Base-by-base conservation (phyloP, 495 filamentous ascomycete species). In the Choiromyces venosus region DNA sequence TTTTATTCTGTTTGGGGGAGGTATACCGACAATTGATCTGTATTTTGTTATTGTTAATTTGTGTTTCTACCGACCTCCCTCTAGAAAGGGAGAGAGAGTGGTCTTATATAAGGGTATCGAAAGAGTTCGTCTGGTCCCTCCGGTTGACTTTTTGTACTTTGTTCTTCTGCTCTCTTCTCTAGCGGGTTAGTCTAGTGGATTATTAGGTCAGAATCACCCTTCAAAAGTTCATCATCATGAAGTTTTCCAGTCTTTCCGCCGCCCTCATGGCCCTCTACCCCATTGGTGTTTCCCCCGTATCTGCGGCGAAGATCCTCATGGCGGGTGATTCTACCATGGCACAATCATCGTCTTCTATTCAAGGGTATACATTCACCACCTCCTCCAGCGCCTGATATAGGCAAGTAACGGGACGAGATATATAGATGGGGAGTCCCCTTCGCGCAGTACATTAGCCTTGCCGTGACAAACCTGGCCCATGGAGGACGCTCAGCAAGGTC, bases 401-500 rank as follows among this genome's bases (percentile, higher is more conserved):
- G 8, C n/a, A 21, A 18, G 7, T 72, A 38, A 46, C 33, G 68
- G 18, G 37, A 37, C 66, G n/a, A 77, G 8, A 12, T 1, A 16
- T 35, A 10, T 40, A 80, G 78, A 46, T 80, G 78, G 78, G 78
- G 78, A 36, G 73, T 70, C 36, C 78, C 78, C 4, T 80, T 80
- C 56, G 73, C 78, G 36, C 18, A 75, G 38, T 81, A 81, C 65
- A 79, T 82, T 66, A 81, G 74, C 10, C 65, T 81, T 21, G 36
- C 73, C 16, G 79, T 86, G 8, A 76, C 78, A 70, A 86, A 86
- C 74, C 78, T 82, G 4, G 85, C 85, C 4, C 83, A 84, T 68
- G 84, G 82, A 10, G 85, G 85, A 21, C 81, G 85, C 21, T 83
- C 82, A 33, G 83, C 85, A 12, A 80, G 84, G 25, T 85, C 83